phyloP scores from a whole-genome alignment of 257 asterid species.

The Ajuga chamaepitys region DNA sequence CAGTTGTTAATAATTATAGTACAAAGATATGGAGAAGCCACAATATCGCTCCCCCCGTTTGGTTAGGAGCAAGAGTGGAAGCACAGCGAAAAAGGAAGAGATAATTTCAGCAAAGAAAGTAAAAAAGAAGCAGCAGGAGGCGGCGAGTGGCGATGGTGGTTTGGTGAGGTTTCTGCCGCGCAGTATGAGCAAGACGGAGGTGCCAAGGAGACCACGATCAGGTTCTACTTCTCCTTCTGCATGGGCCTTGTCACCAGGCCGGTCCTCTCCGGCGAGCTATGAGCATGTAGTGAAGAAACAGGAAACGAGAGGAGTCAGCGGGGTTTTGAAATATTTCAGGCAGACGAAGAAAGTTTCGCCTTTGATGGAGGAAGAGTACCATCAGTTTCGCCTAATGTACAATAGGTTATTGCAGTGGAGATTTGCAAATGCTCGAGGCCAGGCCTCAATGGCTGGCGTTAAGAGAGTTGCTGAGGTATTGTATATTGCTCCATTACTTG shows the following conservation, averaged over 20 bases:
- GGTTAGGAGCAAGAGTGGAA: slow-evolving; percentile 25
- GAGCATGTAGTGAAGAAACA: slow-evolving; percentile 28
- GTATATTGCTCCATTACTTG: too few species aligned
- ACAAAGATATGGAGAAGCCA: slow-evolving; percentile 24
- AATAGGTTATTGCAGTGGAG: slow-evolving; percentile 77
- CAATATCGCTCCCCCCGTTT: slow-evolving; percentile 20
- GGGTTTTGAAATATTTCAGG: slow-evolving; percentile 48
- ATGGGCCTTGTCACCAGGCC: slow-evolving; percentile 79
- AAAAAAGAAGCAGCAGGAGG: slow-evolving; percentile 22
- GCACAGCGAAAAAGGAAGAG: slow-evolving; percentile 9
- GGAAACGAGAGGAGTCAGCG: slow-evolving; percentile 22
- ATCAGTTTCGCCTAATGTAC: slow-evolving; percentile 45
- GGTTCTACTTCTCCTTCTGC: slow-evolving; percentile 65
- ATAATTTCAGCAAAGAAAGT: background rate
- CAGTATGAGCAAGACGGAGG: slow-evolving; percentile 25
- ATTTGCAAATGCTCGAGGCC: slow-evolving; percentile 64
- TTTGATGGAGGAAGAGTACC: slow-evolving; percentile 47
- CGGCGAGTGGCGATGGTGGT: slow-evolving; percentile 12
- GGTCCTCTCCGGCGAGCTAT: slow-evolving; percentile 22
- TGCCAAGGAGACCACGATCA: slow-evolving; percentile 35
- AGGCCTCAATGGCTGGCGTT: slow-evolving; percentile 38
- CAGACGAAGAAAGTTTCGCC: slow-evolving; percentile 51
- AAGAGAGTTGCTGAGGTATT: slow-evolving; percentile 47
- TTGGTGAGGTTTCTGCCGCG: slow-evolving; percentile 29
- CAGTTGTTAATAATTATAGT: background rate